Evolutionary conservation across 73 alveolate species (phyloP).

Genomic region (Durusdinium trenchii): DNA sequence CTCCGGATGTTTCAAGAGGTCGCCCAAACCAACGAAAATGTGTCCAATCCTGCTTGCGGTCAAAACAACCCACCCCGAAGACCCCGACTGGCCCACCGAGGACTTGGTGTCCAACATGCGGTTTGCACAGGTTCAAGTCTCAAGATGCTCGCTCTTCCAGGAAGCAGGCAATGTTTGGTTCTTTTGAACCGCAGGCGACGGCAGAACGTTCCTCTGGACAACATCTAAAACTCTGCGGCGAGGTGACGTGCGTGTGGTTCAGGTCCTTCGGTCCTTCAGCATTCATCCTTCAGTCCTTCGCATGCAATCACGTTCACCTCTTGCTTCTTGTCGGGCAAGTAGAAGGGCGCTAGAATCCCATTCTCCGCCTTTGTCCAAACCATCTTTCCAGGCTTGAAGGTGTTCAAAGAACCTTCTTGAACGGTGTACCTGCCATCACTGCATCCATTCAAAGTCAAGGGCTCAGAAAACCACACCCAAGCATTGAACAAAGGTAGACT

Average conservation of each 20-base stretch:
- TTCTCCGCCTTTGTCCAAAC: slow-evolving; percentile 37
- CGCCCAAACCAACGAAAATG: no score
- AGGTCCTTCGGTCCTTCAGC: neutral
- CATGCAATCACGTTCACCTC: slow-evolving; percentile 46
- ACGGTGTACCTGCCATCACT: neutral
- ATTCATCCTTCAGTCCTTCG: neutral
- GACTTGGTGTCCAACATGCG: no score
- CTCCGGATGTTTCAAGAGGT: no score
- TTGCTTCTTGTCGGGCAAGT: slow-evolving; percentile 70
- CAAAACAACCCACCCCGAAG: no score
- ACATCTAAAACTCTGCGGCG: neutral
- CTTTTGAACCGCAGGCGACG: no score
- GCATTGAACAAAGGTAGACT: neutral
- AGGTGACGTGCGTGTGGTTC: neutral
- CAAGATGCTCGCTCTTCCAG: no score
- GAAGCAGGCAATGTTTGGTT: no score
- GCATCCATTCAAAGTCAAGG: neutral
- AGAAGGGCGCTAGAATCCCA: slow-evolving; percentile 44
- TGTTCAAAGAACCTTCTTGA: neutral
- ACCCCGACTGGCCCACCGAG: no score
- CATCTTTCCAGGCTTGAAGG: neutral
- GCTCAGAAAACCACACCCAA: neutral
- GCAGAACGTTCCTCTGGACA: no score
- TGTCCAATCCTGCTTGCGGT: no score
- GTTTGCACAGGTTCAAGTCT: no score